Percentiles rank a stretch among this genome's conserved stretches.
Evolutionary conservation across 805 yeast genomes (phyloP).

Genomic region (Wickerhamiella sorbophila): DNA sequence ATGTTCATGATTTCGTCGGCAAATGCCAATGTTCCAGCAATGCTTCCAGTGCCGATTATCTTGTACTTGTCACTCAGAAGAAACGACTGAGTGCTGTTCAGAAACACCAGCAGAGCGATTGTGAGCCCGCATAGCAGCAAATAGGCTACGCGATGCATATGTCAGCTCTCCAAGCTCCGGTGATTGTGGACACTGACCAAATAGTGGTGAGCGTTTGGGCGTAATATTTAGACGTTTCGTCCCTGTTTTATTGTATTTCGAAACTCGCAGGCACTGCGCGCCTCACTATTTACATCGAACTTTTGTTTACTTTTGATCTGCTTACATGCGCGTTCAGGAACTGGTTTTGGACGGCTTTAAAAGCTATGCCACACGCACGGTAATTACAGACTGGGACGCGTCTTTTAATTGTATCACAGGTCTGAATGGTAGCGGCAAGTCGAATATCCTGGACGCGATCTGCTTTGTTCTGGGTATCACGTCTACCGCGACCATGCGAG

Average conservation of each 20-base stretch:
- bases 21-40: constrained; percentile 37
- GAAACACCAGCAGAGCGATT: constrained; percentile 31
- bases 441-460: constrained; percentile 90
- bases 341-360: constrained; percentile 94
- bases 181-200: too few relatives aligned
- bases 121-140: constrained; percentile 28
- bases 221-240: too few relatives aligned
- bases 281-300: too few relatives aligned
- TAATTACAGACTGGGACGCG: constrained; percentile 87
- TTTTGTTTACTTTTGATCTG: too few relatives aligned
- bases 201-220: too few relatives aligned
- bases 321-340: constrained; percentile 79
- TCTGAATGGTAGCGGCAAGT: constrained; percentile 92
- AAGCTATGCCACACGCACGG: constrained; percentile 93
- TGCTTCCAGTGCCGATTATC: constrained; percentile 26
- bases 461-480: constrained; percentile 97
- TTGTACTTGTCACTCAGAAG: constrained; percentile 28
- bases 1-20: constrained; percentile 47
- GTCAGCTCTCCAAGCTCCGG: too few relatives aligned
- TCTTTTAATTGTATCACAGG: constrained; percentile 98
- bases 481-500: constrained; percentile 88
- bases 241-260: too few relatives aligned
- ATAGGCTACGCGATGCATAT: constrained; percentile 15
- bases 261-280: too few relatives aligned
- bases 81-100: constrained; percentile 33